Evolutionary conservation across 2,329 filamentous ascomycete species (phyloP).

Genomic region (Neonectria ditissima): DNA sequence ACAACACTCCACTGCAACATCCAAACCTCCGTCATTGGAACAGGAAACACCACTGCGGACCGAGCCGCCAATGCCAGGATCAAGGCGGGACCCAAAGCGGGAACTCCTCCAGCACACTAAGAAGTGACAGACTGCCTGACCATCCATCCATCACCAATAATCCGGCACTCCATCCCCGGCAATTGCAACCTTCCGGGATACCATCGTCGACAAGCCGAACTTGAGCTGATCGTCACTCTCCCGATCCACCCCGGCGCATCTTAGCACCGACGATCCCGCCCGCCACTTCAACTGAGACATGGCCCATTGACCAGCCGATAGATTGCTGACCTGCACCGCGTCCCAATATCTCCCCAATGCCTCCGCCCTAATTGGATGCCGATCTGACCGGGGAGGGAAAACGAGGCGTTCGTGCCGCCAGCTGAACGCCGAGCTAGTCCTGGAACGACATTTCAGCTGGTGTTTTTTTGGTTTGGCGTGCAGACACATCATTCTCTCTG

Average conservation of each 20-base stretch:
- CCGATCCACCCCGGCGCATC: conserved; percentile 4
- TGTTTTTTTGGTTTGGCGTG: too few species aligned
- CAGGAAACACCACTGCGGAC: conserved; percentile 15
- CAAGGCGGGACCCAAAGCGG: neutral
- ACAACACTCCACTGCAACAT: neutral
- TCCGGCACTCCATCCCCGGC: neutral
- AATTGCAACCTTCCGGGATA: conserved; percentile 4
- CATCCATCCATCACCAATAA: neutral
- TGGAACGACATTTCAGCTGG: neutral
- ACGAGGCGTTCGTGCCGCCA: conserved; percentile 24
- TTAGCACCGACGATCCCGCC: conserved; percentile 33
- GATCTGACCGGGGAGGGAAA: neutral
- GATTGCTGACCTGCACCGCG: neutral
- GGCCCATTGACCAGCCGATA: conserved; percentile 13
- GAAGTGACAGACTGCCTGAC: neutral
- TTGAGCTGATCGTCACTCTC: neutral
- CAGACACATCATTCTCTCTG: too few species aligned
- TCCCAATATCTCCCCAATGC: conserved; percentile 15
- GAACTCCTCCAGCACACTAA: neutral
- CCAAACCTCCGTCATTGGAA: conserved; percentile 8
- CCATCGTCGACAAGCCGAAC: conserved; percentile 1
- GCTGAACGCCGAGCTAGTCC: conserved; percentile 18
- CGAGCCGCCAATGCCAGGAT: conserved; percentile 23
- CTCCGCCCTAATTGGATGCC: conserved; percentile 21
- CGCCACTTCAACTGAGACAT: conserved; percentile 34